Evolutionary conservation across 2,329 filamentous ascomycete genomes (phyloP).

Genomic region (Fusarium palustre): DNA sequence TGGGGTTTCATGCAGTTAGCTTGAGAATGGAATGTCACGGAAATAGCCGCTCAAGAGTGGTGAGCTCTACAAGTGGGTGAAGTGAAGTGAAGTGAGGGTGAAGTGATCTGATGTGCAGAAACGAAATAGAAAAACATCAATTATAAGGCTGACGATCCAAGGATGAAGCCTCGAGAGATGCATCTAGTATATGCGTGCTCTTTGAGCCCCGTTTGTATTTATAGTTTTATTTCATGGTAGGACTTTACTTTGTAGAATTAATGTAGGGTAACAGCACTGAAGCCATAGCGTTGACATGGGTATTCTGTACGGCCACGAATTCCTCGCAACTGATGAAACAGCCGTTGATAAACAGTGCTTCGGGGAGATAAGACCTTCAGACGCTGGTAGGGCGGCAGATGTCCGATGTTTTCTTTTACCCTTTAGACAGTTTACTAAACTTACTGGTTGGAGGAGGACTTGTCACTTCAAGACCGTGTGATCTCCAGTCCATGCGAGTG

Average conservation of each 20-base stretch:
- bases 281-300: not conserved
- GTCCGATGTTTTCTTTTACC: too few species aligned
- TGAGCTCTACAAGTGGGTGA: not conserved
- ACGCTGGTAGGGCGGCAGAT: too few species aligned
- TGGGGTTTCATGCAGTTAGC: slow-evolving; percentile 8
- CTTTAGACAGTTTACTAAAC: too few species aligned
- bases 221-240: not conserved
- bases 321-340: not conserved
- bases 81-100: slow-evolving; percentile 5
- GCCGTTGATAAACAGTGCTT: not conserved
- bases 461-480: slow-evolving; percentile 8
- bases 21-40: slow-evolving; percentile 2
- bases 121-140: slow-evolving; percentile 8
- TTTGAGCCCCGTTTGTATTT: not conserved
- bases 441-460: not conserved
- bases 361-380: too few species aligned
- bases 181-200: slow-evolving; percentile 3
- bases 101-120: slow-evolving; percentile 12
- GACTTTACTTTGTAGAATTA: slow-evolving; percentile 1
- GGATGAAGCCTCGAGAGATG: slow-evolving; percentile 27
- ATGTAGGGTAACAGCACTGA: slow-evolving; percentile 15
- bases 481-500: slow-evolving; percentile 34
- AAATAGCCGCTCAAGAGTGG: slow-evolving; percentile 8
- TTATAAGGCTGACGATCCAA: slow-evolving; percentile 32
- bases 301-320: not conserved